A percentile compares a stretch with the other conserved stretches of the same genome.
These are phyloP conservation scores for Clavaria fumosa DNA, from an alignment of 768 basidiomycete genomes.

Conservation along the genomic window DNA sequence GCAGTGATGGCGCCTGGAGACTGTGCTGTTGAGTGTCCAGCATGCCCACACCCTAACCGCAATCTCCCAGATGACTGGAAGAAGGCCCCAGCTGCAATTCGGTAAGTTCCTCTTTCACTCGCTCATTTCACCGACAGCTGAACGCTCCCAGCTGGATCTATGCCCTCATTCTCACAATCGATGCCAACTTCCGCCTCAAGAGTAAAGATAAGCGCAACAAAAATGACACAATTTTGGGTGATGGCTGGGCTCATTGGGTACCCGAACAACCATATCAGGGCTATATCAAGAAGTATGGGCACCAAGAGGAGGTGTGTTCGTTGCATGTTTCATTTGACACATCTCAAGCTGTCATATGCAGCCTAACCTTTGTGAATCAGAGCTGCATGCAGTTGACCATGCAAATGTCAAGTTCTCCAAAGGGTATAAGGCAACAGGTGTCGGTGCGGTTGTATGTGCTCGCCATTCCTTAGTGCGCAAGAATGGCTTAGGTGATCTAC, in stretches of 20 bases:
- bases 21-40: constrained; percentile 9
- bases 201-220: constrained; percentile 13
- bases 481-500: constrained; percentile 18
- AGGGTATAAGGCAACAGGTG: constrained; percentile 15
- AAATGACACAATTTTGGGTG: constrained; percentile 10
- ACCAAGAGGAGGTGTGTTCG: constrained; percentile 8
- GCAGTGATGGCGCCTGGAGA: neutral
- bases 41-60: constrained; percentile 13
- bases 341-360: neutral
- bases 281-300: constrained; percentile 4
- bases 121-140: neutral
- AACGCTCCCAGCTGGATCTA: constrained; percentile 16
- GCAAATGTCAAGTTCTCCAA: constrained; percentile 4
- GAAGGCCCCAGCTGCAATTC: constrained; percentile 1
- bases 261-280: constrained; percentile 5
- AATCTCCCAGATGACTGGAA: constrained; percentile 10
- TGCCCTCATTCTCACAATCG: constrained; percentile 16
- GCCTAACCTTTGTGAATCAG: constrained; percentile 9
- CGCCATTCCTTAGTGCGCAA: constrained; percentile 19
- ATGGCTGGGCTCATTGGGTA: constrained; percentile 14
- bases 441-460: constrained; percentile 17
- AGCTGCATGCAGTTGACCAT: constrained; percentile 8
- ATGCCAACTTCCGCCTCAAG: constrained; percentile 22
- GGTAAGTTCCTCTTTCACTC: neutral
- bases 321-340: neutral